Conservation (phyloP, 257 asterid genomes). For the Oldenlandia corymbosa region DNA sequence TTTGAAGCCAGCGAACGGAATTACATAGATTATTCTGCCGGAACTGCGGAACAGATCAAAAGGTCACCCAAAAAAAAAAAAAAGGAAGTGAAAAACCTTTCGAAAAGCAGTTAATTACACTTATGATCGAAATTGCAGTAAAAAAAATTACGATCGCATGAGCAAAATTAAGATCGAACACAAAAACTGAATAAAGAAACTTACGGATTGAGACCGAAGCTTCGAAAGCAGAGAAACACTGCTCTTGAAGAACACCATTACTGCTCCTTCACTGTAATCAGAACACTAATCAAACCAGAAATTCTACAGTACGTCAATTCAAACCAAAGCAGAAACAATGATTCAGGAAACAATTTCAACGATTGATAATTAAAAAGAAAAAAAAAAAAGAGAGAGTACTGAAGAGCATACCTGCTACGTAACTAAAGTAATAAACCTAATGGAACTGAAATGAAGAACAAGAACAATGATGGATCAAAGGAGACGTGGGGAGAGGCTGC, state of each 20-base stretch:
- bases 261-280: background rate
- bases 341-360: background rate
- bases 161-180: background rate
- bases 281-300: background rate
- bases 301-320: background rate
- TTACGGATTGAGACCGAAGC: conserved; percentile 43
- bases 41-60: conserved; percentile 28
- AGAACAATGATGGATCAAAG: background rate
- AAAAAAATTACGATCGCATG: background rate
- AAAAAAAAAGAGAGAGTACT: too few relatives aligned
- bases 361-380: background rate
- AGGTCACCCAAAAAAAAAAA: background rate
- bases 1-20: conserved; percentile 88
- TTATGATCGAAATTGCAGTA: too few relatives aligned
- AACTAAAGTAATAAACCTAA: background rate
- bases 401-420: background rate
- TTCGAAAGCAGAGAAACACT: conserved; percentile 28
- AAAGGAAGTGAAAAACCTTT: background rate
- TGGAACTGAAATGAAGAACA: background rate
- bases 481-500: background rate
- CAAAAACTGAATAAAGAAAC: conserved; percentile 5
- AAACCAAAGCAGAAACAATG: background rate
- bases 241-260: conserved; percentile 34
- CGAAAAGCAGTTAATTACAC: background rate
- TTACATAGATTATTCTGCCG: conserved; percentile 51